Evolutionary conservation across 2,329 filamentous ascomycete genomes (phyloP).

Genomic region (Pyrenophora teres): DNA sequence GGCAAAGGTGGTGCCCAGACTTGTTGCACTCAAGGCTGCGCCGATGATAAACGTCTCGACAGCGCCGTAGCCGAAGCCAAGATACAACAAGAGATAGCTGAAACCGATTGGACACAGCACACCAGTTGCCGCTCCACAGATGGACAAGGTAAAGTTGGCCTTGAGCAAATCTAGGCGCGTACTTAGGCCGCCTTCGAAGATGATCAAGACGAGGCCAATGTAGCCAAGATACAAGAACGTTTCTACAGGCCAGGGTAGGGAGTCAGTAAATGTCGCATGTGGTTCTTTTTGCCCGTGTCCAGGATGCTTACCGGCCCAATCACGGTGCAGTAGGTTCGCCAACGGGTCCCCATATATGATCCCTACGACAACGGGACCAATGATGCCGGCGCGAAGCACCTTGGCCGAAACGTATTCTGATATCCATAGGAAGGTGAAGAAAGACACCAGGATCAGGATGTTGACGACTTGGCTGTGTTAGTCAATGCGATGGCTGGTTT

Average conservation of each 20-base stretch:
- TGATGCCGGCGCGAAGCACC: constrained; percentile 14
- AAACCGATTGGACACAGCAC: constrained; percentile 52
- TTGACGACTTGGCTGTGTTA: constrained; percentile 10
- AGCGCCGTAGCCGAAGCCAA: constrained; percentile 50
- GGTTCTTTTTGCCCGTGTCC: neutral
- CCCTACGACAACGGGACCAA: constrained; percentile 14
- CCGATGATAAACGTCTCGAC: constrained; percentile 39
- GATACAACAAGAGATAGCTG: constrained; percentile 46
- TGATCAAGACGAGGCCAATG: constrained; percentile 56
- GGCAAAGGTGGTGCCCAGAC: constrained; percentile 41
- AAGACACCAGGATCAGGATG: constrained; percentile 15
- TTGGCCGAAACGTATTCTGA: constrained; percentile 17
- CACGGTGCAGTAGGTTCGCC: constrained; percentile 17
- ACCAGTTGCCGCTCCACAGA: constrained; percentile 51
- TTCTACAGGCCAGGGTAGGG: constrained; percentile 3
- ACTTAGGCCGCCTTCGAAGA: constrained; percentile 57
- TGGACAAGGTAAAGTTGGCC: constrained; percentile 52
- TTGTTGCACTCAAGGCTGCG: constrained; percentile 34
- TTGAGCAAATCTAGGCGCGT: constrained; percentile 54
- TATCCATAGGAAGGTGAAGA: constrained; percentile 19
- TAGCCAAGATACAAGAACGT: constrained; percentile 54
- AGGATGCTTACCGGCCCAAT: constrained; percentile 5
- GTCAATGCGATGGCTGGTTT: neutral
- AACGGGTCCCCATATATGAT: constrained; percentile 17
- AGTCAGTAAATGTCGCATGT: neutral